Conservation (phyloP, 169 alveolate species). For the Plasmodium coatneyi region DNA sequence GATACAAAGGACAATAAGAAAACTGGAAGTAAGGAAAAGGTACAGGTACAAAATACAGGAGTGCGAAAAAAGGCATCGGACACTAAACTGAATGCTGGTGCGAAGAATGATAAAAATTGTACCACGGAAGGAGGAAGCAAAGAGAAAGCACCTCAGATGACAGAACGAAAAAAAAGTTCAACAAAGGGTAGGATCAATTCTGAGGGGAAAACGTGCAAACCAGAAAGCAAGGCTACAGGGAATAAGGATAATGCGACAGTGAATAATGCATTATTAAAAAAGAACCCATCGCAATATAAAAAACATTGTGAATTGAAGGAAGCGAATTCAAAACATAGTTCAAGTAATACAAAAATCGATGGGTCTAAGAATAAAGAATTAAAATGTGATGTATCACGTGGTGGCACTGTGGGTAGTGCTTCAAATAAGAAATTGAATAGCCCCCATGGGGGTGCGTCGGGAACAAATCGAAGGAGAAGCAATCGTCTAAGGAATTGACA, state of each 20-base stretch:
- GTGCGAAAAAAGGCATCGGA: not conserved
- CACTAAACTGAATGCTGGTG: not conserved
- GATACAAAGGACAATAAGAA: too few species aligned
- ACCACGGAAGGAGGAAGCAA: not conserved
- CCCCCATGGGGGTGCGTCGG: not conserved
- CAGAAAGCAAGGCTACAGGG: too few species aligned
- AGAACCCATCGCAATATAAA: not conserved
- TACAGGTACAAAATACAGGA: not conserved
- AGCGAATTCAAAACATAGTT: not conserved
- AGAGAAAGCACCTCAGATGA: not conserved
- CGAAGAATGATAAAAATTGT: not conserved
- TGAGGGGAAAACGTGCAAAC: not conserved
- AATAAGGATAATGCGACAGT: not conserved
- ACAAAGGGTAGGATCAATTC: not conserved
- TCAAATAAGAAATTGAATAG: not conserved
- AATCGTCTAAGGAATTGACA: not conserved
- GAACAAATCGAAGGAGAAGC: not conserved
- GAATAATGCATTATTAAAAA: not conserved
- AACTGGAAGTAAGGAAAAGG: too few species aligned
- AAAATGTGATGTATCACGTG: not conserved
- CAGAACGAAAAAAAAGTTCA: not conserved
- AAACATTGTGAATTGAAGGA: not conserved
- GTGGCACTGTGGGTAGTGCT: not conserved
- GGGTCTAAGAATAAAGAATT: not conserved
- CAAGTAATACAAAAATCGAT: not conserved